A percentile compares a stretch with the other conserved stretches of the same genome.
Evolutionary conservation across 2,329 filamentous ascomycete genomes (phyloP).

Genomic region (Daldinia sp.): DNA sequence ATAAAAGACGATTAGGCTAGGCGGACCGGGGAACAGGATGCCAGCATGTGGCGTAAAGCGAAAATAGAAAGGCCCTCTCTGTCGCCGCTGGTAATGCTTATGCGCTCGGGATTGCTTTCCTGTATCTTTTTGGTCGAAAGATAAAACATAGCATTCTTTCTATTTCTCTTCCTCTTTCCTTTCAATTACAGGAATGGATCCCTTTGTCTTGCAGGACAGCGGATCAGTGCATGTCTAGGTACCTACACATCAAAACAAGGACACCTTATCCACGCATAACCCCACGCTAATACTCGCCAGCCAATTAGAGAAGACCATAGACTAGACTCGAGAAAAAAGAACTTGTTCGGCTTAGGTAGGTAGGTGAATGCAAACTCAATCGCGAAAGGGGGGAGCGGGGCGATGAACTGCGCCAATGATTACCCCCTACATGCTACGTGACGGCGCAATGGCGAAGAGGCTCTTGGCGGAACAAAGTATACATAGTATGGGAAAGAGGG

Average conservation of each 20-base stretch:
- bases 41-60: slow-evolving; percentile 19
- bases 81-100: slow-evolving; percentile 12
- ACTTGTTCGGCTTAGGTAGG: slow-evolving; percentile 28
- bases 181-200: slow-evolving; percentile 3
- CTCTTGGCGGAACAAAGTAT: slow-evolving; percentile 13
- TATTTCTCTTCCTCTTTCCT: slow-evolving; percentile 3
- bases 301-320: slow-evolving; percentile 12
- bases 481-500: not conserved
- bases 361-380: slow-evolving; percentile 18
- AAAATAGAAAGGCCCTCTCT: slow-evolving; percentile 8
- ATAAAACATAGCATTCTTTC: slow-evolving; percentile 29
- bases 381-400: slow-evolving; percentile 12
- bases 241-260: slow-evolving; percentile 15
- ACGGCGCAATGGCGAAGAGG: slow-evolving; percentile 22
- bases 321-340: slow-evolving; percentile 13
- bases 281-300: slow-evolving; percentile 7
- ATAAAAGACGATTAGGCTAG: slow-evolving; percentile 14
- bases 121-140: slow-evolving; percentile 35
- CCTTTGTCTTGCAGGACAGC: slow-evolving; percentile 11
- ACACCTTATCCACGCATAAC: slow-evolving; percentile 12
- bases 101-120: slow-evolving; percentile 28
- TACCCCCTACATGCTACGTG: slow-evolving; percentile 5
- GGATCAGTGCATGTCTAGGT: slow-evolving; percentile 19
- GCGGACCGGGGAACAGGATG: slow-evolving; percentile 11
- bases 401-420: slow-evolving; percentile 18